Conservation (phyloP, 192 early-diverging fungal genomes). For the Coemansia sp. region DNA sequence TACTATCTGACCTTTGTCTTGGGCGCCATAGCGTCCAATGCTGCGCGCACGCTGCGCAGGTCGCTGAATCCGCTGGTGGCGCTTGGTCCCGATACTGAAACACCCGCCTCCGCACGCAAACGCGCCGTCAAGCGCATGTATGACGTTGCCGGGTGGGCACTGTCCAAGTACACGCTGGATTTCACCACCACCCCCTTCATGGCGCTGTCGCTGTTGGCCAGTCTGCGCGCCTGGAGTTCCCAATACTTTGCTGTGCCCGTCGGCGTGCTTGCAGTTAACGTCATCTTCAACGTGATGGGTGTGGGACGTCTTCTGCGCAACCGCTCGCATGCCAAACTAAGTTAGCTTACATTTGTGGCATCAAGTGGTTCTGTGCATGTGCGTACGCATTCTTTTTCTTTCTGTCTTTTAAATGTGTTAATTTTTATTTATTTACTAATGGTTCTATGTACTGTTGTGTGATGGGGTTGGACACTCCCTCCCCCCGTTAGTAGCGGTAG, state of each 20-base stretch:
- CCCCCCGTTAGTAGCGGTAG: background rate
- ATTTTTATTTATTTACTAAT: background rate
- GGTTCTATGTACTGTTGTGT: background rate
- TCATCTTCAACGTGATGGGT: slow-evolving; percentile 30
- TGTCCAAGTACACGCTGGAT: slow-evolving; percentile 68
- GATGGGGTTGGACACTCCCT: background rate
- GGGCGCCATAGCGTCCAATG: slow-evolving; percentile 60
- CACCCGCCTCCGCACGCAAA: background rate
- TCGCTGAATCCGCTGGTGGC: slow-evolving; percentile 40
- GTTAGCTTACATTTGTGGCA: background rate
- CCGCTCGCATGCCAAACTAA: background rate
- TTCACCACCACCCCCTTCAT: slow-evolving; percentile 71
- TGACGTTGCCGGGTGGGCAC: slow-evolving; percentile 68
- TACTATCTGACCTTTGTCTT: slow-evolving; percentile 75
- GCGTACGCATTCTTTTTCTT: background rate
- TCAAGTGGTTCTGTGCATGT: background rate
- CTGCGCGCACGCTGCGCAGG: slow-evolving; percentile 62
- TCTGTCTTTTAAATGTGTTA: background rate
- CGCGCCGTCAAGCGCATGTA: slow-evolving; percentile 57
- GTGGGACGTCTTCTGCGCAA: slow-evolving; percentile 18
- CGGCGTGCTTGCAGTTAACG: slow-evolving; percentile 48
- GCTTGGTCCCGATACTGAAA: background rate
- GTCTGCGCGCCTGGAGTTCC: slow-evolving; percentile 61
- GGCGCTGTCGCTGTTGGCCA: slow-evolving; percentile 58
- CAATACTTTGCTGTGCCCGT: slow-evolving; percentile 67